Evolutionary conservation across 1,284 basidiomycete genomes (phyloP).

Genomic region (Ustilago nuda): DNA sequence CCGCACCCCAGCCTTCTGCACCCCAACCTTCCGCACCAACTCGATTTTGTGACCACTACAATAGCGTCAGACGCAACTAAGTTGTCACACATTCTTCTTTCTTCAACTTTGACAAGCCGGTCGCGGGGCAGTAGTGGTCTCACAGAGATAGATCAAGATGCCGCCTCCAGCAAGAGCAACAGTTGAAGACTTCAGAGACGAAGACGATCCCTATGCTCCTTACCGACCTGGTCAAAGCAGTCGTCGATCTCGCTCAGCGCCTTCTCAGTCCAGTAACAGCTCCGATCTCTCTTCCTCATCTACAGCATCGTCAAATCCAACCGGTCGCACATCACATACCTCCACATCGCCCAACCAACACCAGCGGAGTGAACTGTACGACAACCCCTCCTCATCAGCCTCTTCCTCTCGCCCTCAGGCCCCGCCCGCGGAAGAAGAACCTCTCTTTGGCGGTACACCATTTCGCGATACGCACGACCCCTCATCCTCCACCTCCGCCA

Average conservation of each 20-base stretch:
- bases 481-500: constrained; percentile 2
- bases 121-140: background rate
- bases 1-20: background rate
- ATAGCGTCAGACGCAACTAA: background rate
- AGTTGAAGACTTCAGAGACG: constrained; percentile 39
- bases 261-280: constrained; percentile 10
- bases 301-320: constrained; percentile 6
- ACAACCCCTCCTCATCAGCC: constrained; percentile 2
- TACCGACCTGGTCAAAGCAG: constrained; percentile 20
- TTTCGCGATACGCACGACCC: constrained; percentile 56
- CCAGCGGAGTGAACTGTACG: constrained; percentile 21
- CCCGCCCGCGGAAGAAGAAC: constrained; percentile 44
- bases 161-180: constrained; percentile 39
- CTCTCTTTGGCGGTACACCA: constrained; percentile 63
- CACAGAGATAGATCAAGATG: constrained; percentile 14
- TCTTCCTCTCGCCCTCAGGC: background rate
- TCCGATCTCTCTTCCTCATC: constrained; percentile 8
- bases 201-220: constrained; percentile 49
- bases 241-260: constrained; percentile 1
- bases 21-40: background rate
- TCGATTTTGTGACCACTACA: background rate
- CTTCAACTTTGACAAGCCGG: background rate
- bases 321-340: constrained; percentile 10
- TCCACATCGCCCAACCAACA: background rate
- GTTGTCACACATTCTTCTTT: background rate